Evolutionary conservation across 805 yeast species (phyloP), one percentile per base, ranked within the genome.

Genomic region (Candida odintsovae): DNA sequence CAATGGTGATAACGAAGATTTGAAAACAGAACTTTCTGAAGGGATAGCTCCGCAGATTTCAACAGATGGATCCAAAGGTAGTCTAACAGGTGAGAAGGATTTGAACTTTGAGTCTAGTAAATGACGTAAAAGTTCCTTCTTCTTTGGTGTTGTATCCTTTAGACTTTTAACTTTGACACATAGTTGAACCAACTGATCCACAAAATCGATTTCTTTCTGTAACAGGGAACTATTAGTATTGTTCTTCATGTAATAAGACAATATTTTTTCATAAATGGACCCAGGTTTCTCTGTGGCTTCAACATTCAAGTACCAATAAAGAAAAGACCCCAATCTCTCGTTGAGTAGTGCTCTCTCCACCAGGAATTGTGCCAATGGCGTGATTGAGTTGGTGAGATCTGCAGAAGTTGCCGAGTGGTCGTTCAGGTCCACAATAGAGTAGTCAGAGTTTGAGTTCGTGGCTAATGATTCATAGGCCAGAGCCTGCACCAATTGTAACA

Each of bases 251-350:
- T 75, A 80, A 38, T 75, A 75, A 7, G 71, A 68, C 38, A 76
- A 52, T 8, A 80, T 72, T 16, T 73, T 76, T 49, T 63, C 66
- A 55, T 66, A 80, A 21, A 71, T 67, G 29, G 64, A 59, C 23
- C 63, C 61, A 3, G 75, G 76, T 38, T 74, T 77, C 47, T 87
- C 96, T 56, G 84, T 88, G 26, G 84, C 77, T 58, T 92, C 97
- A 2, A 95, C 96, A 52, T 82, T 83, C 43, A 94, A 76, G 60
- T 84, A 88, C 98, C 99, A 94, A 63, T 88, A 90, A 50, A 95
- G 80, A 59, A 77, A 88, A 59, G 83, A 90, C 0, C 96, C 94
- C 37, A 95, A 69, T 18, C 76, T 70, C 19, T 77, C 75, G 59
- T 84, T 86, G 18, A 75, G 68, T 1, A 82, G 70, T 0, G 96